Evolutionary conservation across 2,329 filamentous ascomycete genomes (phyloP), one percentile per base, ranked within the genome.

Genomic region (Ceratocystis colombiana): DNA sequence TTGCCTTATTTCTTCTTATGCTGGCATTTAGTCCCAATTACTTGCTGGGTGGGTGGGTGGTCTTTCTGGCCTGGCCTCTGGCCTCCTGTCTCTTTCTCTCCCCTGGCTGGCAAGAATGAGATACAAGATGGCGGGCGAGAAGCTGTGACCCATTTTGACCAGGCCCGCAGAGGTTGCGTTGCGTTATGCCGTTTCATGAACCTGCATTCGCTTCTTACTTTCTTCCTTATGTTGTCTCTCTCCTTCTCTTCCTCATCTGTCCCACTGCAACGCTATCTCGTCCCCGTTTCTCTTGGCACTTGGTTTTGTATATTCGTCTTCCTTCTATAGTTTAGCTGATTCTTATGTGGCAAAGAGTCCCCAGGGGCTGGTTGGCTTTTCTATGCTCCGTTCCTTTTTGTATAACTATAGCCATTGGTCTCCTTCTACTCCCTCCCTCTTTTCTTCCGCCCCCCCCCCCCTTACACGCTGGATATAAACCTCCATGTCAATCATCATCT

Each of bases 321-420:
- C 55, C 55, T 59, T 33, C 55, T 59, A 59, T 59, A 59, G 55
- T n/a, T 7, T 33, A 59, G 55, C 30, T 20, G 28, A 3, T 59
- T 59, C 28, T 59, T 59, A 59, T 30, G 55, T 59, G 55, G 55
- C 55, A 30, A 59, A 59, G 55, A 59, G 55, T 33, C 55, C 55
- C 55, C 25, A 33, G 55, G 55, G 55, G 55, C 30, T 59, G 55
- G 10, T 8, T n/a, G 37, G 37, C 37, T 41, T 53, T 12, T 53
- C 48, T 53, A 25, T 8, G 55, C 33, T 33, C 3, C 17, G 22
- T 59, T 37, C 55, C 5, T 59, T 59, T 59, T 33, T 59, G 25
- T 33, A 33, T 59, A 59, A 59, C 25, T 59, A 37, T 25, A 59
- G 33, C 12, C 55, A 25, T 50, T 50, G 46, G n/a, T 50, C 46